A percentile compares a stretch with the other conserved stretches of the same genome.
phyloP scores from a whole-genome alignment of 1,139 yeast genomes.

The Hyphopichia pseudoburtonii region DNA sequence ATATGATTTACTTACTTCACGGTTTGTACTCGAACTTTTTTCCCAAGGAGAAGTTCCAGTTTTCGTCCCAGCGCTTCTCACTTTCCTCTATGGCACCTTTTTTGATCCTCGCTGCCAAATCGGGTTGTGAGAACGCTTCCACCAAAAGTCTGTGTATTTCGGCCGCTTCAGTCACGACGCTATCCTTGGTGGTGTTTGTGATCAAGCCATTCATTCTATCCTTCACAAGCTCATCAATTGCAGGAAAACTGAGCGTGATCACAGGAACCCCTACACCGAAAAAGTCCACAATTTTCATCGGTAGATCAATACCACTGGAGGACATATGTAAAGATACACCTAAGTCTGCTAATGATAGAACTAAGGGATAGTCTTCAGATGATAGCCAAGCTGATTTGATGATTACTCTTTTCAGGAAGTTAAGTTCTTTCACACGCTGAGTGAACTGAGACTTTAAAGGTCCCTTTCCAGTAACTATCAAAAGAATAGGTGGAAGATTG shows the following conservation, averaged over 20 bases:
- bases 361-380: conserved; percentile 74
- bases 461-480: conserved; percentile 92
- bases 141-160: conserved; percentile 54
- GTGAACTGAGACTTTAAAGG: conserved; percentile 62
- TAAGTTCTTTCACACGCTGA: conserved; percentile 40
- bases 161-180: conserved; percentile 38
- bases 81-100: conserved; percentile 75
- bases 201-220: conserved; percentile 47
- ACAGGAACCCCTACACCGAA: conserved; percentile 97
- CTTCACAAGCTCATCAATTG: conserved; percentile 62
- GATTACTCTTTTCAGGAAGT: conserved; percentile 47
- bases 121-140: conserved; percentile 43
- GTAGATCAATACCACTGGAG: conserved; percentile 90
- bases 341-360: conserved; percentile 76
- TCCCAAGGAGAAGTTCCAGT: conserved; percentile 54
- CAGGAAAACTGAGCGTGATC: conserved; percentile 71
- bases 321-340: conserved; percentile 91
- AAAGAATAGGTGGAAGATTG: conserved; percentile 50
- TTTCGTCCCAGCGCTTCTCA: conserved; percentile 65
- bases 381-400: conserved; percentile 76
- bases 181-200: conserved; percentile 36
- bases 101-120: conserved; percentile 39
- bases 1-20: neutral
- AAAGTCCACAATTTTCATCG: conserved; percentile 96
- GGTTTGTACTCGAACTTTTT: conserved; percentile 20